These are phyloP conservation scores for Lenwebbia sp. DNA, from an alignment of 345 rosid genomes.

Conservation along the genomic window DNA sequence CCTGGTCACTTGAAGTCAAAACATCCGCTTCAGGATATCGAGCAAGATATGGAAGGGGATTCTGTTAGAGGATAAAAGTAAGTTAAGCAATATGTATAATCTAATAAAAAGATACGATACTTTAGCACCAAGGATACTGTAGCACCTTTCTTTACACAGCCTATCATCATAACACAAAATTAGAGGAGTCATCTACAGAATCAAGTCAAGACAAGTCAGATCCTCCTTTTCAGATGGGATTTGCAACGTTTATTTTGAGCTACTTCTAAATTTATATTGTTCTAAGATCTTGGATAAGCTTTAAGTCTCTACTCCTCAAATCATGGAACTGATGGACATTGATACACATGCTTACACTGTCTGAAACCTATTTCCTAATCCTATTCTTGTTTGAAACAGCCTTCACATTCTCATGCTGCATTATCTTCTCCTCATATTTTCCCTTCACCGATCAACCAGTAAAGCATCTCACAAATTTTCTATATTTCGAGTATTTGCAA, in stretches of 20 bases:
- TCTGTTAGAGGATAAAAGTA: conserved; percentile 32
- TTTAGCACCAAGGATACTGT: not conserved
- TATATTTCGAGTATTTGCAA: not conserved
- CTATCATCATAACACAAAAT: not conserved
- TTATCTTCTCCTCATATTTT: not conserved
- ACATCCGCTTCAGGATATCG: conserved; percentile 94
- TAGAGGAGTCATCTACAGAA: not conserved
- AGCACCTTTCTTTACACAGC: not conserved
- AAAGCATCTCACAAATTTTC: not conserved
- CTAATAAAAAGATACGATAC: not conserved
- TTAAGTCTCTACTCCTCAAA: not conserved
- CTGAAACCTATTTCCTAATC: not conserved
- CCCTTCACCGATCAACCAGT: not conserved
- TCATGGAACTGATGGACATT: not conserved
- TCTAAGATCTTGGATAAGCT: not conserved
- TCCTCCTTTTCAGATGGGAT: not conserved
- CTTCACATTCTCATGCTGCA: not conserved
- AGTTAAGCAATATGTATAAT: conserved; percentile 1
- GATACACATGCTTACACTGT: not conserved
- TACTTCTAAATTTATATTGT: not conserved
- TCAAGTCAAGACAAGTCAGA: not conserved
- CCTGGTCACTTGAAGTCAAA: conserved; percentile 92
- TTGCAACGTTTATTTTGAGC: not conserved
- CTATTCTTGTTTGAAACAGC: not conserved
- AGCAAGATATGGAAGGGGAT: conserved; percentile 92